These are phyloP conservation scores for Clonostachys solani DNA, from an alignment of 2,329 filamentous ascomycete species.

Conservation along the genomic window DNA sequence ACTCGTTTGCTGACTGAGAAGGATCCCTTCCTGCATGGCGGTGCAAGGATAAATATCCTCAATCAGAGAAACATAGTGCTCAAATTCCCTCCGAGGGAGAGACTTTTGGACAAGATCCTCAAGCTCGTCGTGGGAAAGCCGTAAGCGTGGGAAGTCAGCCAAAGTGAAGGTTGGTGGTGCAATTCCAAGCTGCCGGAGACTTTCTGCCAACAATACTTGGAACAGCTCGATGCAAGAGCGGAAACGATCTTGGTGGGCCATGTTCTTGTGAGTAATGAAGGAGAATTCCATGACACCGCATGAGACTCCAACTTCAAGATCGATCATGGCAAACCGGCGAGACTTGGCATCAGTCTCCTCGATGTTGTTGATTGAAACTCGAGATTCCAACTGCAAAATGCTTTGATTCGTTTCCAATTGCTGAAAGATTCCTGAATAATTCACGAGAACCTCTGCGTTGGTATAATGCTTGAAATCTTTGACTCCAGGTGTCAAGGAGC, in stretches of 20 bases:
- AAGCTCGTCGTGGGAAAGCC: no score
- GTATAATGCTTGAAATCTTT: no score
- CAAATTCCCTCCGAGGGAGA: no score
- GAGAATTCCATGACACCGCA: slow-evolving; percentile 36
- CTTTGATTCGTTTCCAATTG: slow-evolving; percentile 17
- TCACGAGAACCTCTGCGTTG: slow-evolving; percentile 42
- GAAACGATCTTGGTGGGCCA: slow-evolving; percentile 32
- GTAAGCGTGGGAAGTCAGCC: no score
- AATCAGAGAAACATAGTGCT: no score
- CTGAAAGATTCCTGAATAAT: slow-evolving; percentile 32
- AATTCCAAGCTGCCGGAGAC: no score
- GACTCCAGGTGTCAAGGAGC: no score
- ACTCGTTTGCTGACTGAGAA: slow-evolving; percentile 22
- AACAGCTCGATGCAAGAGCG: slow-evolving; percentile 37
- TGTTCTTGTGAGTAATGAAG: slow-evolving; percentile 34
- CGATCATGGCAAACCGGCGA: slow-evolving; percentile 23
- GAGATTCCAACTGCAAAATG: no score
- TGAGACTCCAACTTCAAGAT: slow-evolving; percentile 38
- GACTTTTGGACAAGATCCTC: no score
- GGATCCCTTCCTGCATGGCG: slow-evolving; percentile 27
- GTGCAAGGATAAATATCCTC: slow-evolving; percentile 31
- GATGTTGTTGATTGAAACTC: background rate
- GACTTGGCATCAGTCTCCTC: slow-evolving; percentile 7
- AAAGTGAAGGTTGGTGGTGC: no score
- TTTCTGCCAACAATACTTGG: no score